Percentiles rank a stretch among this genome's conserved stretches.
Evolutionary conservation across 306 rosid genomes (phyloP).

Genomic region (Leucaena leucocephala): DNA sequence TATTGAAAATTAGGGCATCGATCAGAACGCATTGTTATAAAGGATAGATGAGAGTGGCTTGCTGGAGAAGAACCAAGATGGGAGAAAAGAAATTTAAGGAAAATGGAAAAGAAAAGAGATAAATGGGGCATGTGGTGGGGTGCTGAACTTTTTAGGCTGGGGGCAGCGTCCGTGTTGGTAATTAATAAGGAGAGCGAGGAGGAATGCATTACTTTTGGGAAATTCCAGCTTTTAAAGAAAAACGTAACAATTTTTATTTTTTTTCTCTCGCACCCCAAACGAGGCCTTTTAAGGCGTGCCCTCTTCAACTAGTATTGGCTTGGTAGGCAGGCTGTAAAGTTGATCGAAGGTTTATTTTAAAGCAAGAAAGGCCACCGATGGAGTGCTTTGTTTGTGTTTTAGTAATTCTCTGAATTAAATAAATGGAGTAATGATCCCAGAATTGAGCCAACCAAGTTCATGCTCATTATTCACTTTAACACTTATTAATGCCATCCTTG

Average conservation of each 20-base stretch:
- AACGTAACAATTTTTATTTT: constrained; percentile 1
- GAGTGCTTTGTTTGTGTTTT: background rate
- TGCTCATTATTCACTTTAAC: constrained; percentile 25
- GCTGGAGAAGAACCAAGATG: background rate
- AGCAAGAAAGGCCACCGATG: constrained; percentile 4
- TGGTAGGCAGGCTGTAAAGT: constrained; percentile 17
- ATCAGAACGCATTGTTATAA: background rate
- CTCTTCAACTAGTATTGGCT: background rate
- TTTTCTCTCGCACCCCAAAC: constrained; percentile 30
- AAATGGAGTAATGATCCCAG: constrained; percentile 10
- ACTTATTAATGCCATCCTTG: background rate
- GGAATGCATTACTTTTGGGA: background rate
- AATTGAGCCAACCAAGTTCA: background rate
- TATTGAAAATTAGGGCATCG: background rate
- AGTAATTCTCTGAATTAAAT: background rate
- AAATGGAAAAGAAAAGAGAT: background rate
- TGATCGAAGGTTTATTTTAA: constrained; percentile 13
- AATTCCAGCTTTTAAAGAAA: constrained; percentile 32
- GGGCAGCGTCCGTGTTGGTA: constrained; percentile 42
- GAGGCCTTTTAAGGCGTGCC: background rate
- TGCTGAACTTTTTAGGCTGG: constrained; percentile 39
- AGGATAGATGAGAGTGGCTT: background rate
- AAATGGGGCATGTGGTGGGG: constrained; percentile 56
- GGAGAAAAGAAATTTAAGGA: background rate
- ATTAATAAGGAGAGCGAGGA: background rate